These are phyloP conservation scores for Carnegiea gigantea DNA, from an alignment of 179 eudicot genomes.

Conservation along the genomic window DNA sequence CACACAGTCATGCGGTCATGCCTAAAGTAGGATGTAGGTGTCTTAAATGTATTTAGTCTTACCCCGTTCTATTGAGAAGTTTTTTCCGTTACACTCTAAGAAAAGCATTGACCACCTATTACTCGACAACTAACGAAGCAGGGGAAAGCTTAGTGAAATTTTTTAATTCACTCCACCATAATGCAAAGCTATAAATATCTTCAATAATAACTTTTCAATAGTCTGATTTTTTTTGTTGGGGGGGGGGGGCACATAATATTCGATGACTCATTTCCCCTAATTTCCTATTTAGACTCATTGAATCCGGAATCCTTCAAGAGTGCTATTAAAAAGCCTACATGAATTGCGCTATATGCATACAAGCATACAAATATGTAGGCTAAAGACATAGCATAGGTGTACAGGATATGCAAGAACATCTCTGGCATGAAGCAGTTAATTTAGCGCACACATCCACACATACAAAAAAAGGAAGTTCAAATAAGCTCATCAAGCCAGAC, in stretches of 20 bases:
- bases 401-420: background rate
- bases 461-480: background rate
- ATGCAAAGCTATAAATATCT: background rate
- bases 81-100: background rate
- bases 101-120: background rate
- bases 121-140: background rate
- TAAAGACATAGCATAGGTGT: too few relatives aligned
- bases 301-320: too few relatives aligned
- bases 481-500: slow-evolving; percentile 32
- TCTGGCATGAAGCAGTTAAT: background rate
- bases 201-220: background rate
- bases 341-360: too few relatives aligned
- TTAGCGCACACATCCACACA: background rate
- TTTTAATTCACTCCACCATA: background rate
- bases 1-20: too few relatives aligned
- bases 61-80: background rate
- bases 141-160: background rate
- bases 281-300: too few relatives aligned
- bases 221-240: too few relatives aligned
- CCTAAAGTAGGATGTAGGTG: background rate
- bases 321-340: too few relatives aligned
- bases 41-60: background rate
- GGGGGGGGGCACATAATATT: too few relatives aligned
- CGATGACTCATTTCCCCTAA: too few relatives aligned
- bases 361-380: too few relatives aligned